Evolutionary conservation across 352 stramenopile species (phyloP), one percentile per base, ranked within the genome.

Genomic region (Phytophthora cryptogea): DNA sequence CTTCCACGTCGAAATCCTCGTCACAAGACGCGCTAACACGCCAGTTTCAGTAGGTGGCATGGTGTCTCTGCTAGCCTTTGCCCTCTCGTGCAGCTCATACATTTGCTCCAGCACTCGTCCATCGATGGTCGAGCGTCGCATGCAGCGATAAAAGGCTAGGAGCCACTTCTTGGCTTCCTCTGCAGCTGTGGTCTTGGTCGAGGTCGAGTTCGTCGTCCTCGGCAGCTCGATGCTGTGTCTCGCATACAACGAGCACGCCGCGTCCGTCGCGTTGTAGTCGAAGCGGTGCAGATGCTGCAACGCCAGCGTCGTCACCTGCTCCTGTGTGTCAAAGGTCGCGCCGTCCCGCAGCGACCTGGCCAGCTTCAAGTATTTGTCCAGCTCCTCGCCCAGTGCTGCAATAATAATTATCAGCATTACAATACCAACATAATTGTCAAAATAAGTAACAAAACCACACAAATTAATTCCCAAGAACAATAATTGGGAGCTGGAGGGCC

Each of bases 281-380:
- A 92, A 92, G 51, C 80, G 78, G 52, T 96, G 87, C 17, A 96
- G 69, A 42, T 88, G 75, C 58, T 94, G 72, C 14, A 96, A 61
- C 16, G 87, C 87, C 23, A 90, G 69, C 13, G 80, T 74, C 30
- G 54, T 69, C 43, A 93, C 74, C 43, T 93, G 83, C 59, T 96
- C 83, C 11, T 87, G 68, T 4, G 82, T 88, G 52, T 93, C 87
- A 62, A 92, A 91, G 44, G 83, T 92, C 17, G 80, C 76, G 28
- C 84, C 85, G 54, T 91, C 81, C n/a, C 83, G 68, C 36, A 96
- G 54, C 17, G 83, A 83, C 14, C 76, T 60, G 49, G 83, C 87
- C 43, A 96, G 67, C 66, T 86, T 83, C 45, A 96, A 46, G 58
- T 94, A 96, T 46, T 88, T 89, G 39, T 91, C 80, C 30, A 96